phyloP scores from a whole-genome alignment of 2,329 filamentous ascomycete genomes.

The Balansia obtecta region DNA sequence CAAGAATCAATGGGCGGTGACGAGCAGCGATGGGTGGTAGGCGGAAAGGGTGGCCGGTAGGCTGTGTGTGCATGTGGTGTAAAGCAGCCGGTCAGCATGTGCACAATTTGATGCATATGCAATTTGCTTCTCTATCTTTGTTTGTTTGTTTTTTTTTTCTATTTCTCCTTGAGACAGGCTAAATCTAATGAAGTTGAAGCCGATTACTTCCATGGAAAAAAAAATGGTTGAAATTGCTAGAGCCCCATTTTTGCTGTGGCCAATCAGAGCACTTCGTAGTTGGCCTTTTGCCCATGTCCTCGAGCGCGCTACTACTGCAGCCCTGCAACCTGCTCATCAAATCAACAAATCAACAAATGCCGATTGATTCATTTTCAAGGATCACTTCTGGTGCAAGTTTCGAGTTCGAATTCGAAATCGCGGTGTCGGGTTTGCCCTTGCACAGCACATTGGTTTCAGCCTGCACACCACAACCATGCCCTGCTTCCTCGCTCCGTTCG shows the following conservation, averaged over 20 bases:
- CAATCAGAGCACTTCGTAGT: slow-evolving; percentile 1
- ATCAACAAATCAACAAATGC: background rate
- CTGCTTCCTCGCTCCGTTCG: background rate
- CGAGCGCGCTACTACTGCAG: background rate
- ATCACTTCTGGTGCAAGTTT: too few relatives aligned
- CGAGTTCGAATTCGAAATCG: background rate
- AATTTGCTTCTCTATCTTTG: background rate
- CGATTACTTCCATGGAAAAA: slow-evolving; percentile 1
- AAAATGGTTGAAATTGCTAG: background rate
- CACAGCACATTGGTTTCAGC: background rate
- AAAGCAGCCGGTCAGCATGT: background rate
- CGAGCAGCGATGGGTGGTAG: background rate
- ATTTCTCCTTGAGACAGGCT: background rate
- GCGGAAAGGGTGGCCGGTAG: background rate
- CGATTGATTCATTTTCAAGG: background rate
- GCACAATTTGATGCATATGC: background rate
- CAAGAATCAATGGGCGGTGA: background rate
- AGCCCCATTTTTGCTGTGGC: background rate
- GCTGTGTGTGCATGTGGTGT: background rate
- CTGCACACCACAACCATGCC: background rate
- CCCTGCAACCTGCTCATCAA: background rate
- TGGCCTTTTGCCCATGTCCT: background rate
- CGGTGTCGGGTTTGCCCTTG: background rate
- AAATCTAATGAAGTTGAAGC: background rate
- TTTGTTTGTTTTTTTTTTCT: too few relatives aligned